These are phyloP conservation scores for Penicillium sp. DNA, from an alignment of 2,329 filamentous ascomycete genomes.

Conservation along the genomic window DNA sequence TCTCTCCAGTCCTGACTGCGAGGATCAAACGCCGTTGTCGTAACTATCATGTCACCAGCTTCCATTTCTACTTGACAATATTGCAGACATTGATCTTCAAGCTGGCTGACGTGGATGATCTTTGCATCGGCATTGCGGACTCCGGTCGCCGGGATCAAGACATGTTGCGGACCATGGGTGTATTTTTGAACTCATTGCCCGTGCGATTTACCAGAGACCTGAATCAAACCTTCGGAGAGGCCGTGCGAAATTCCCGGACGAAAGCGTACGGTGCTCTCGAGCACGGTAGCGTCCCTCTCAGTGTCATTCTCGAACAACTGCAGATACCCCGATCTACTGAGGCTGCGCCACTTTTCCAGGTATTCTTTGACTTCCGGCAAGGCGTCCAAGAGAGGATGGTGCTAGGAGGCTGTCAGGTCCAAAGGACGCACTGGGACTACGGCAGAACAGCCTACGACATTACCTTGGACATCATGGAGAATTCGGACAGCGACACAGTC, in stretches of 20 bases:
- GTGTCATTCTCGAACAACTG: slow-evolving; percentile 46
- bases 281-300: slow-evolving; percentile 49
- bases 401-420: neutral
- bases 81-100: slow-evolving; percentile 33
- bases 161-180: slow-evolving; percentile 33
- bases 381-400: slow-evolving; percentile 14
- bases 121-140: slow-evolving; percentile 46
- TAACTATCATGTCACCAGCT: slow-evolving; percentile 17
- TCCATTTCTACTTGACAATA: slow-evolving; percentile 39
- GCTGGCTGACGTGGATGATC: slow-evolving; percentile 27
- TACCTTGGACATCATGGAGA: too few species aligned
- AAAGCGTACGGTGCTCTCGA: slow-evolving; percentile 36
- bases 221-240: neutral
- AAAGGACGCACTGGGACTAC: too few species aligned
- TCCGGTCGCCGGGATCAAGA: slow-evolving; percentile 32
- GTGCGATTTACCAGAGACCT: slow-evolving; percentile 16
- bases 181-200: slow-evolving; percentile 43
- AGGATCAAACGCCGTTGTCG: neutral
- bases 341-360: slow-evolving; percentile 50
- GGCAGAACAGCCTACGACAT: too few species aligned
- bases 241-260: neutral
- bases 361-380: slow-evolving; percentile 45
- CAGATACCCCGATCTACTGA: slow-evolving; percentile 35
- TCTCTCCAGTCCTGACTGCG: neutral
- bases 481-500: too few species aligned